These are phyloP conservation scores for Trebouxiophyceae sp. DNA, from an alignment of 163 green algal species.

Conservation along the genomic window DNA sequence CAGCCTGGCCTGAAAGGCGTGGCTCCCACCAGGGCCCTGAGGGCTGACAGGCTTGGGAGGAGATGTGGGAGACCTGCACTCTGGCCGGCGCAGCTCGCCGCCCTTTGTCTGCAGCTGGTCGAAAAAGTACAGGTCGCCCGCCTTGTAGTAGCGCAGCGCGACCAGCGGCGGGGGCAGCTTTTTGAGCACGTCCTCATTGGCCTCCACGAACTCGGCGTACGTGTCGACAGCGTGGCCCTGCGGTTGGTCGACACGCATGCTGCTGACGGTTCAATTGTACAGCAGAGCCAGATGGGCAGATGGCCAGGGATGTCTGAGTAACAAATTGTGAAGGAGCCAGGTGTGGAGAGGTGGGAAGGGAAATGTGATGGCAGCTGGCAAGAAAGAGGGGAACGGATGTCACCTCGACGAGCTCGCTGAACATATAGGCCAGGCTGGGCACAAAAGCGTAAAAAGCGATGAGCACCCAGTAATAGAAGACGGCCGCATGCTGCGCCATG, in stretches of 20 bases:
- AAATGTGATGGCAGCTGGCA: no score
- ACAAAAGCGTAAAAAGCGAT: slow-evolving; percentile 65
- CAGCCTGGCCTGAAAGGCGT: no score
- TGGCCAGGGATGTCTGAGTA: no score
- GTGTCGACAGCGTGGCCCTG: slow-evolving; percentile 78
- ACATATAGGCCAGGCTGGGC: slow-evolving; percentile 82
- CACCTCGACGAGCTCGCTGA: slow-evolving; percentile 82
- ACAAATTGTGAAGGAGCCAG: no score
- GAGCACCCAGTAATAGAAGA: slow-evolving; percentile 90
- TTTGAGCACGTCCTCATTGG: slow-evolving; percentile 75
- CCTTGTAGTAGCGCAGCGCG: slow-evolving; percentile 86
- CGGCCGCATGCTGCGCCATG: slow-evolving; percentile 79
- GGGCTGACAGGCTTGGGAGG: not conserved
- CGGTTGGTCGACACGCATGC: not conserved
- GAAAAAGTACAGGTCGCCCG: slow-evolving; percentile 73
- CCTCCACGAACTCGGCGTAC: slow-evolving; percentile 78
- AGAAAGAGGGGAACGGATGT: no score
- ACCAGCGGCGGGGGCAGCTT: slow-evolving; percentile 73
- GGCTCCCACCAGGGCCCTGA: not conserved
- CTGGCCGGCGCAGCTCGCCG: slow-evolving; percentile 8
- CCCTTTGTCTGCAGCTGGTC: slow-evolving; percentile 81
- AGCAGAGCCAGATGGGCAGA: not conserved
- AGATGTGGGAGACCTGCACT: slow-evolving; percentile 25
- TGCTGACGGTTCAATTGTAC: slow-evolving; percentile 3
- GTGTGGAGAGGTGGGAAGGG: not conserved